Evolutionary conservation across 305 asterid genomes (phyloP), one percentile per base, ranked within the genome.

Genomic region (Stenogyne calaminthoides): DNA sequence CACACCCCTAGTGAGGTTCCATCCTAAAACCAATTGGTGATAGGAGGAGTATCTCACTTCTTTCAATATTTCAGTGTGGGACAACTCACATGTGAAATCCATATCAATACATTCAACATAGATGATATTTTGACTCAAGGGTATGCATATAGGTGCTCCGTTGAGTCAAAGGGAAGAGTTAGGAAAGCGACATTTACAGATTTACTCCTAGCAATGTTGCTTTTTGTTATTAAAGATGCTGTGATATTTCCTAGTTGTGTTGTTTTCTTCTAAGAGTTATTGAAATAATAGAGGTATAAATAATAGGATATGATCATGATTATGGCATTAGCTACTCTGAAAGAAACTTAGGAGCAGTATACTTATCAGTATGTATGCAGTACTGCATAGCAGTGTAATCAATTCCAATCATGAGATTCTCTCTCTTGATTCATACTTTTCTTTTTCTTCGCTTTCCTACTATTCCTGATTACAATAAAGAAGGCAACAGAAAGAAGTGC

Each of bases 281-380:
- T 71, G 25, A 61, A 55, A 61, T 19, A 46, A 46, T 32, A 60
- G 54, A 49, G 64, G 37, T 57, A 44, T 58, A 32, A n/a, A 42
- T 42, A 10, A 4, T n/a, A 58, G 51, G 37, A 46, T 60, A 44
- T 58, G 19, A 14, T 59, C 63, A 44, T 71, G 63, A 61, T 49
- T 32, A 62, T 72, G 63, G 11, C 27, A 32, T 49, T 46, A 22
- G 9, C 15, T 12, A 60, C 70, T 60, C 19, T 47, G 12, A 60
- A 9, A 47, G 36, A 51, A 67, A 63, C 54, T 63, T 63, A 19
- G 16, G 25, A 59, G 49, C 64, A 44, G 22, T 59, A 34, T 40
- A 11, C 15, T 16, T 63, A 39, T 39, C 5, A 4, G n/a, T 32
- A 61, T 32, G 47, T n/a, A 14, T 34, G 47, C 16, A 34, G 36